Conservation (phyloP, 805 yeast species). For the Starmerella roubikii region DNA sequence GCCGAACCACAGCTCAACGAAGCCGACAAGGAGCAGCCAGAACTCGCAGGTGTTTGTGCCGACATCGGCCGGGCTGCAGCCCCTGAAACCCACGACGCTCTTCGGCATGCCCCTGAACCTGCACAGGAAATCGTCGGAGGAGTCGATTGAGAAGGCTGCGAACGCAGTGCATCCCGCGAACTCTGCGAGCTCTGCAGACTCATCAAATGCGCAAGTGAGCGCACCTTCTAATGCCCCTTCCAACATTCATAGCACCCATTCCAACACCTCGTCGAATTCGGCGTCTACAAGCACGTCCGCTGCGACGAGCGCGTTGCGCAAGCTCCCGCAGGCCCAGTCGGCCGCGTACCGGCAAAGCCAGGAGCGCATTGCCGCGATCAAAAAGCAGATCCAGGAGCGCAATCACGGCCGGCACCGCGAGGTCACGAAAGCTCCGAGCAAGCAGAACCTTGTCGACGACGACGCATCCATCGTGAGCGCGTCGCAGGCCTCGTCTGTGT, state of each 20-base stretch:
- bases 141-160: too few species aligned
- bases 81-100: constrained; percentile 16
- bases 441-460: neutral
- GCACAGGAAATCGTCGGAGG: neutral
- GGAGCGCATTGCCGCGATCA: constrained; percentile 18
- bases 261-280: neutral
- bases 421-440: neutral
- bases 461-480: neutral
- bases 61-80: constrained; percentile 17
- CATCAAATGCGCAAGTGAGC: too few species aligned
- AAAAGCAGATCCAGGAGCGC: constrained; percentile 17
- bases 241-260: too few species aligned
- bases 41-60: constrained; percentile 12
- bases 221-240: neutral
- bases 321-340: constrained; percentile 9
- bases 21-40: neutral
- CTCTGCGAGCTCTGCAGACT: too few species aligned
- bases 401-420: neutral
- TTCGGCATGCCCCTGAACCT: constrained; percentile 16
- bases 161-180: too few species aligned
- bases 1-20: neutral
- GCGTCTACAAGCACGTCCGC: constrained; percentile 2
- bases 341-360: constrained; percentile 19
- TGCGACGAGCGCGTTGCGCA: constrained; percentile 12
- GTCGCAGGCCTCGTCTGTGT: neutral